Base-by-base conservation (phyloP, 2,329 filamentous ascomycete species). In the Sporothrix brunneoviolacea region DNA sequence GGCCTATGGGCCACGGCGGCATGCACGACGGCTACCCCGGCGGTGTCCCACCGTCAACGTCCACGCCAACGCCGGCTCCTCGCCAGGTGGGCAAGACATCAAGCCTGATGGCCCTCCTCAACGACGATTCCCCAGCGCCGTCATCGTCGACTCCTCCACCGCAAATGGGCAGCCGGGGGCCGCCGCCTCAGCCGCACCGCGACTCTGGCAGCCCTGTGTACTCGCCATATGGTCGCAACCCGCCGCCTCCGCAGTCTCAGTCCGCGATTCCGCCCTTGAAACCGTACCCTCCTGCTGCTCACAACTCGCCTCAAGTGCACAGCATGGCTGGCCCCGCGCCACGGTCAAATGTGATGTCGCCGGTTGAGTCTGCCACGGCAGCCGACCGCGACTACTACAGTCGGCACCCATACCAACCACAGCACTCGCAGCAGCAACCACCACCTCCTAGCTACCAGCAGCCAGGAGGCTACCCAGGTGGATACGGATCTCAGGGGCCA, bases 21-120 rank as follows among this genome's bases (percentile, higher is more conserved):
- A 44, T 53, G 36, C 47, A 47, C 32, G 51, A 52, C n/a, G 27
- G 35, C 42, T 45, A 48, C 38, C 13, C 16, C 10, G 30, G 38
- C 51, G 40, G 38, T 43, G 44, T 19, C 2, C 48, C 46, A 46
- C 60, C 61, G n/a, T 66, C 68, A 3, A 68, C 68, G 8, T 64
- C 68, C 2, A 19, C 52, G 15, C 32, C 44, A 24, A 61, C 70
- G 19, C 64, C 70, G 24, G 32, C 24, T 8, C 30, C 16, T 64
- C 70, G 35, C 62, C 74, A 36, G 16, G 38, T n/a, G 8, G 33
- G 75, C n/a, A 83, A 83, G 66, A 81, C 74, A 8, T 82, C 79
- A 13, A 83, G 70, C 55, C 73, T 84, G 54, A 81, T 83, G 74
- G 78, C 79, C 0, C 63, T 84, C 54, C 68, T 84, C 3, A 82